Conservation (phyloP, 2,329 filamentous ascomycete species). For the Coleophoma cylindrospora region DNA sequence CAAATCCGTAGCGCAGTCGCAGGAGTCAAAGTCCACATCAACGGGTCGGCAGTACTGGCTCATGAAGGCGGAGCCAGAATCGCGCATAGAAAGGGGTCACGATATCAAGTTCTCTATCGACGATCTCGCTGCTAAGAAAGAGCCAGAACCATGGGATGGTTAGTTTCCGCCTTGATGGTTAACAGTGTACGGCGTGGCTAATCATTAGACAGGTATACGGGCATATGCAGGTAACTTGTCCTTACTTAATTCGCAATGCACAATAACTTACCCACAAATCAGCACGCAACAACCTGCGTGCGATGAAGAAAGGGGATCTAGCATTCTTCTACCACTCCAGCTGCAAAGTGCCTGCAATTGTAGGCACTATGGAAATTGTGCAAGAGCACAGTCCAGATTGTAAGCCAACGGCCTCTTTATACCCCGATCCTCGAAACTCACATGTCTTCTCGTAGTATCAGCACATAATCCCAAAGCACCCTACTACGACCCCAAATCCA, state of each 20-base stretch:
- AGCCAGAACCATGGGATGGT: constrained; percentile 92
- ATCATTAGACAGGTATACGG: constrained; percentile 34
- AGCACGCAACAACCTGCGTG: constrained; percentile 83
- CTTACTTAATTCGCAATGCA: constrained; percentile 12
- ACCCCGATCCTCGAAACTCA: constrained; percentile 1
- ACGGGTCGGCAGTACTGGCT: constrained; percentile 60
- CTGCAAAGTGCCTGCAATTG: constrained; percentile 83
- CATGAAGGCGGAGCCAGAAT: constrained; percentile 84
- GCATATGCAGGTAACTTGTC: constrained; percentile 37
- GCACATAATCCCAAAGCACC: constrained; percentile 68
- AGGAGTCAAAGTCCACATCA: background rate
- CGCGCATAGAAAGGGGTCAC: constrained; percentile 77
- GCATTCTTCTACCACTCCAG: constrained; percentile 98
- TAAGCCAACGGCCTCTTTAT: constrained; percentile 32
- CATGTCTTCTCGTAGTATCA: constrained; percentile 24
- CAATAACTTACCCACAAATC: constrained; percentile 17
- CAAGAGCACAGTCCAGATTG: constrained; percentile 76
- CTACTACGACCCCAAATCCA: constrained; percentile 80
- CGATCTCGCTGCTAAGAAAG: constrained; percentile 66
- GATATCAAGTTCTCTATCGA: constrained; percentile 96
- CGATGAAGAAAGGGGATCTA: constrained; percentile 86
- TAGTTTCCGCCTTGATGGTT: constrained; percentile 26
- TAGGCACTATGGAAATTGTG: constrained; percentile 84
- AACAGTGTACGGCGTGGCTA: too few species aligned
- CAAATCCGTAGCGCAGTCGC: too few species aligned